Base-by-base conservation (phyloP, 1,284 basidiomycete genomes). In the Pisolithus thermaeus region DNA sequence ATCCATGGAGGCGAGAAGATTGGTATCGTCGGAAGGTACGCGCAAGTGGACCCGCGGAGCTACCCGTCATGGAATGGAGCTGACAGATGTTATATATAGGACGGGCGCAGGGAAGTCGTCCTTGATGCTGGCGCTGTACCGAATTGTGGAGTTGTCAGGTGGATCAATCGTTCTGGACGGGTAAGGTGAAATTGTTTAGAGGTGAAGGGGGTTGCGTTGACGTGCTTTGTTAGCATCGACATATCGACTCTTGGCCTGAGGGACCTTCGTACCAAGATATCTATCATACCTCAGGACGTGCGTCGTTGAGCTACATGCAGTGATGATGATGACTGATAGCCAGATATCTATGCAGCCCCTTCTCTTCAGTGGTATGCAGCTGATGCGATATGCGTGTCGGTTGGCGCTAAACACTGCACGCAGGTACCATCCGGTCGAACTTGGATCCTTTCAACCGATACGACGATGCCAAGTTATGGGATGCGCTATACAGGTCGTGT, bases 1-100 rank as follows among this genome's bases (percentile, higher is more conserved):
- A 75, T 85, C 59, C 58, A 75, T 61, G 70, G 84, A 60, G 87
- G 87, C 61, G 87, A 92, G 67, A 91, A 91, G 73, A 88, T 92
- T 56, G 87, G 87, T 50, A 79, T 88, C 28, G 86, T 88, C 23
- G 83, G 81, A 47, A 66, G 76, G 68, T 73, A 43, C 16, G 48
- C 11, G 28, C 8, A 8, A 30, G 28, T 3, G 32, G 14, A 4
- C 4, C 32, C 32, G 32, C 14, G 5, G 14, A 9, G 14, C 58
- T 50, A 9, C 3, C 71, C 69, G 66, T 4, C 30, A 46, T 37
- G n/a, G 27, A 22, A 25, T 52, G 32, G 30, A 47, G 25, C 42
- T 45, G 27, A 47, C 20, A 30, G 3, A 5, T 22, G n/a, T 32
- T 41, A 40, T n/a, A n/a, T n/a, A n/a, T 56, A 68, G 73, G 60